phyloP scores from a whole-genome alignment of 805 yeast species.

The Candida germanica region DNA sequence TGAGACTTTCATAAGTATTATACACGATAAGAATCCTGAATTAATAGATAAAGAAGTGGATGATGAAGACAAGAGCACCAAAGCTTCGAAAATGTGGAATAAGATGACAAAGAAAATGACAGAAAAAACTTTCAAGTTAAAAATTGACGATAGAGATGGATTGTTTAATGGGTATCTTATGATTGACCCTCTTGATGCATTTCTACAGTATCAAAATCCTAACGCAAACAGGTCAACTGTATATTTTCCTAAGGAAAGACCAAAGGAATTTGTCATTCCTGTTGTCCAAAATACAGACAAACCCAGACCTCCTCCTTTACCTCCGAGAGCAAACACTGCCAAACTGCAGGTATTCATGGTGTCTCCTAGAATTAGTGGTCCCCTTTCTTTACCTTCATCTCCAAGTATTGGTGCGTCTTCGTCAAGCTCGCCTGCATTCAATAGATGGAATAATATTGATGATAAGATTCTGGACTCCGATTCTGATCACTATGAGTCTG shows the following conservation, averaged over 20 bases:
- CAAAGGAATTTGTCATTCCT: constrained; percentile 9
- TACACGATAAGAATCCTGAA: constrained; percentile 34
- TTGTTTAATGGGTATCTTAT: constrained; percentile 27
- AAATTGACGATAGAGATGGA: constrained; percentile 28
- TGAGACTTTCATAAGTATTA: constrained; percentile 31
- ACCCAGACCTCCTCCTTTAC: constrained; percentile 27
- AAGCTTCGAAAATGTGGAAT: constrained; percentile 25
- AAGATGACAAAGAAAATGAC: constrained; percentile 19
- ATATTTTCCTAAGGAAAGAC: constrained; percentile 25
- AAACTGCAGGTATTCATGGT: constrained; percentile 4
- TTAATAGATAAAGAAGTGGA: constrained; percentile 35
- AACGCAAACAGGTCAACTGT: constrained; percentile 22
- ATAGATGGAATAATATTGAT: constrained; percentile 1
- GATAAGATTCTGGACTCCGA: constrained; percentile 2
- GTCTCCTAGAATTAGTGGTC: constrained; percentile 10
- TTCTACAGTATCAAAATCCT: constrained; percentile 24
- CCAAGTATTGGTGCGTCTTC: constrained; percentile 8
- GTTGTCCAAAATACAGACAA: not conserved
- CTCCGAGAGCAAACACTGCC: constrained; percentile 28
- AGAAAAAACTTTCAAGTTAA: constrained; percentile 23
- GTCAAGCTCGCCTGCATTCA: constrained; percentile 7
- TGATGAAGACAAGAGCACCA: constrained; percentile 25
- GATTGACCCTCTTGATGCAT: constrained; percentile 33
- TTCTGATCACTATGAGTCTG: constrained; percentile 1
- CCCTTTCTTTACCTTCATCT: constrained; percentile 11